phyloP scores from a whole-genome alignment of 345 rosid genomes.

The Triadica sebifera region DNA sequence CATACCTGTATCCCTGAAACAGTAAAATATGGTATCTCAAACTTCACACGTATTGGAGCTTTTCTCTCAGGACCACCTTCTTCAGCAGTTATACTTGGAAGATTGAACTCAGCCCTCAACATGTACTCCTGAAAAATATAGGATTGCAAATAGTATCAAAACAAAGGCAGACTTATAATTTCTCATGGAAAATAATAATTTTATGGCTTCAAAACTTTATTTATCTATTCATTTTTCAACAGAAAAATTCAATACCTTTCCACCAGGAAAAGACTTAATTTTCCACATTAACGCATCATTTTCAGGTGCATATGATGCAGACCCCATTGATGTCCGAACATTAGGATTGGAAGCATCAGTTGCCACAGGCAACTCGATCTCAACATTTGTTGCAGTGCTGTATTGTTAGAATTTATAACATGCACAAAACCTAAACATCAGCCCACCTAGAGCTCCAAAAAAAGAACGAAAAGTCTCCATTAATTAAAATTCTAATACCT shows the following conservation, averaged over 20 bases:
- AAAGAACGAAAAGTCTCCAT: not conserved
- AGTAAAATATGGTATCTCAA: constrained; percentile 85
- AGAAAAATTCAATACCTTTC: constrained; percentile 49
- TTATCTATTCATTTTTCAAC: no score
- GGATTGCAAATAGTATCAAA: not conserved
- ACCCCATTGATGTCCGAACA: constrained; percentile 87
- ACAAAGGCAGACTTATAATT: not conserved
- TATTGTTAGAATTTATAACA: not conserved
- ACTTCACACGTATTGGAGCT: constrained; percentile 73
- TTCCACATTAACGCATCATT: constrained; percentile 76
- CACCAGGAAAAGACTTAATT: constrained; percentile 73
- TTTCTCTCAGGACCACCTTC: constrained; percentile 73
- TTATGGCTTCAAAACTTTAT: not conserved
- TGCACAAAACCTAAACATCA: not conserved
- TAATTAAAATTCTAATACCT: constrained; percentile 41
- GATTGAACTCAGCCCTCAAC: constrained; percentile 80
- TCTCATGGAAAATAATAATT: not conserved
- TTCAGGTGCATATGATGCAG: constrained; percentile 85
- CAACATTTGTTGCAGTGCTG: constrained; percentile 75
- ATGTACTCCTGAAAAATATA: constrained; percentile 57
- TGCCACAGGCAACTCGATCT: constrained; percentile 63
- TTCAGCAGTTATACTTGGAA: constrained; percentile 75
- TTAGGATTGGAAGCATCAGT: constrained; percentile 87
- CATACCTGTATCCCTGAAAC: constrained; percentile 87
- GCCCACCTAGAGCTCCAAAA: not conserved